A percentile compares a stretch with the other conserved stretches of the same genome.
Conservation (phyloP, 257 asterid species). For the Nicotiana knightiana region DNA sequence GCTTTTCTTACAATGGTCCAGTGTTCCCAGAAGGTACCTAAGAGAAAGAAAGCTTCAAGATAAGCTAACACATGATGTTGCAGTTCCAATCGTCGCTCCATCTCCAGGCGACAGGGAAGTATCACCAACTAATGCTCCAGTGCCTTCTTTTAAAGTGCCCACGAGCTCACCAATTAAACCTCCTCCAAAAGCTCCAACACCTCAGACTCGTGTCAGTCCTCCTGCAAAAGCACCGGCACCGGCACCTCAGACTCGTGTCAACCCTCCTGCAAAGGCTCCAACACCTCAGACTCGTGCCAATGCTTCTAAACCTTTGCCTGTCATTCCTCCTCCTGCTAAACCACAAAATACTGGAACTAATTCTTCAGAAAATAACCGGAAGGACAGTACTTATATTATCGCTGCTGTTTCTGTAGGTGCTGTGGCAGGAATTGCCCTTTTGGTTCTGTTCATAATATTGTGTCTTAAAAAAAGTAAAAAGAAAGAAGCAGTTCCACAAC, state of each 20-base stretch:
- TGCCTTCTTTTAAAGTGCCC: constrained; percentile 10
- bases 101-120: constrained; percentile 22
- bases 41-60: constrained; percentile 20
- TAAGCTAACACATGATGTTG: neutral
- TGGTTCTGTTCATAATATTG: constrained; percentile 35
- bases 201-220: neutral
- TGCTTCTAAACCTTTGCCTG: constrained; percentile 11
- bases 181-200: constrained; percentile 20
- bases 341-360: constrained; percentile 12
- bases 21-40: constrained; percentile 59
- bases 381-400: constrained; percentile 18
- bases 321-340: neutral
- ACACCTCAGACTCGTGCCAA: constrained; percentile 7
- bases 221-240: neutral
- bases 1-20: constrained; percentile 26
- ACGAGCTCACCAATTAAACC: constrained; percentile 11
- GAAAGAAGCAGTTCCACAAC: constrained; percentile 26
- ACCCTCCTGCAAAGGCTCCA: constrained; percentile 5
- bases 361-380: constrained; percentile 10
- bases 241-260: neutral
- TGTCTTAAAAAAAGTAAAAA: constrained; percentile 28
- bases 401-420: constrained; percentile 35
- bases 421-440: constrained; percentile 40
- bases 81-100: constrained; percentile 7
- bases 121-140: constrained; percentile 18